Conservation (phyloP, 1,284 basidiomycete species). For the Trametes versicolor region DNA sequence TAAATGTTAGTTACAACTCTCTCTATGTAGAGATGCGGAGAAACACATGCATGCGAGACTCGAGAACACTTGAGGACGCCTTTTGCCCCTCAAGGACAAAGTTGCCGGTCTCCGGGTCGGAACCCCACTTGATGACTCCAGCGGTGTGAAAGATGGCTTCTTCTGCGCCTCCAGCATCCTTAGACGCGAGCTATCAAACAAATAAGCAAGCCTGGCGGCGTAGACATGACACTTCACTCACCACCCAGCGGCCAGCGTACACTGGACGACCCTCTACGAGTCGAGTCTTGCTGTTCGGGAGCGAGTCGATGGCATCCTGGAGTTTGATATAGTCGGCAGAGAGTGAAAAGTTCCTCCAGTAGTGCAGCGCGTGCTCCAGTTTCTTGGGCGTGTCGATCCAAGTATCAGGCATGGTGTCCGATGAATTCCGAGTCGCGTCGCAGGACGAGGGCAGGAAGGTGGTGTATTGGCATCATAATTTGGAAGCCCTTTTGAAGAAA, state of each 20-base stretch:
- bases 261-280: not conserved
- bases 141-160: not conserved
- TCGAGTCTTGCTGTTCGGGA: not conserved
- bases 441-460: too few relatives aligned
- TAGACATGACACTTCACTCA: too few relatives aligned
- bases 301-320: not conserved
- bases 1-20: not conserved
- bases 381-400: not conserved
- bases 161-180: not conserved
- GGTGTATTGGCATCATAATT: too few relatives aligned
- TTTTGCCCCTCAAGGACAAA: not conserved
- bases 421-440: too few relatives aligned
- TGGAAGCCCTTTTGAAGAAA: too few relatives aligned
- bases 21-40: too few relatives aligned
- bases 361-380: not conserved
- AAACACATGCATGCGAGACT: not conserved
- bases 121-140: not conserved
- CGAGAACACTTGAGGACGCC: not conserved
- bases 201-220: not conserved
- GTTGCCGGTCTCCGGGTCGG: not conserved
- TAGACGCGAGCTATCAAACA: not conserved
- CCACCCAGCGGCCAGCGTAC: not conserved
- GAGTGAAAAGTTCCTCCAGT: slow-evolving; percentile 1
- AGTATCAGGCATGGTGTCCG: not conserved
- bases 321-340: not conserved